phyloP scores from a whole-genome alignment of 768 basidiomycete species.

The Psilocybe subaeruginosa region DNA sequence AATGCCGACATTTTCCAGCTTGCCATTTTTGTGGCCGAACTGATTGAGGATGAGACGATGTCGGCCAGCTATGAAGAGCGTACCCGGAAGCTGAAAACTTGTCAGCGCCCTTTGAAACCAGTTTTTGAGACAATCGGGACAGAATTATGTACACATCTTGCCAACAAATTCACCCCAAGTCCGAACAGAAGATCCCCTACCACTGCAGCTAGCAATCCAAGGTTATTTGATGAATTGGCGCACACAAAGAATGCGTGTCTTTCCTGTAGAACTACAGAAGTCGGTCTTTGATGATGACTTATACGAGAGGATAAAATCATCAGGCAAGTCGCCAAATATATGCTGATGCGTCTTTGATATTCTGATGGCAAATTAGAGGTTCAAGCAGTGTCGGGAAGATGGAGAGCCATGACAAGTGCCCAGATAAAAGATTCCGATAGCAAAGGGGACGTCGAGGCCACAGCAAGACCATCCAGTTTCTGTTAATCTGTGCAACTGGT shows the following conservation, averaged over 20 bases:
- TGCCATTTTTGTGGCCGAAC: constrained; percentile 45
- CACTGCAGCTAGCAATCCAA: constrained; percentile 26
- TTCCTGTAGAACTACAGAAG: constrained; percentile 1
- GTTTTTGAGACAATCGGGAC: constrained; percentile 13
- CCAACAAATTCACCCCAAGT: constrained; percentile 12
- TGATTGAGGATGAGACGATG: constrained; percentile 16
- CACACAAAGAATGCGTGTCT: neutral
- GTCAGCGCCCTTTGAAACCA: neutral
- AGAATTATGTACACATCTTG: constrained; percentile 16
- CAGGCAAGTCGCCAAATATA: constrained; percentile 8
- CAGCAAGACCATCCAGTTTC: neutral
- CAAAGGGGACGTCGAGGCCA: neutral
- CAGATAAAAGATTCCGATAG: neutral
- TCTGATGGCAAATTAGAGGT: neutral
- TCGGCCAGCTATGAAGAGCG: constrained; percentile 5
- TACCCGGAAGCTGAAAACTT: neutral
- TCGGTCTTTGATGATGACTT: constrained; percentile 1
- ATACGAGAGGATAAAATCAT: constrained; percentile 16
- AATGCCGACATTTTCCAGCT: constrained; percentile 54
- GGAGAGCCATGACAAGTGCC: constrained; percentile 7
- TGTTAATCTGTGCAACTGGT: constrained; percentile 25
- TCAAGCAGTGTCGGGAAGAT: constrained; percentile 7
- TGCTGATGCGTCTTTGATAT: too few relatives aligned
- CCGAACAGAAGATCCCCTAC: constrained; percentile 20
- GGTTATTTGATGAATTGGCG: constrained; percentile 18